These are phyloP conservation scores for Termitomyces sp. DNA, from an alignment of 768 basidiomycete species.

Conservation along the genomic window DNA sequence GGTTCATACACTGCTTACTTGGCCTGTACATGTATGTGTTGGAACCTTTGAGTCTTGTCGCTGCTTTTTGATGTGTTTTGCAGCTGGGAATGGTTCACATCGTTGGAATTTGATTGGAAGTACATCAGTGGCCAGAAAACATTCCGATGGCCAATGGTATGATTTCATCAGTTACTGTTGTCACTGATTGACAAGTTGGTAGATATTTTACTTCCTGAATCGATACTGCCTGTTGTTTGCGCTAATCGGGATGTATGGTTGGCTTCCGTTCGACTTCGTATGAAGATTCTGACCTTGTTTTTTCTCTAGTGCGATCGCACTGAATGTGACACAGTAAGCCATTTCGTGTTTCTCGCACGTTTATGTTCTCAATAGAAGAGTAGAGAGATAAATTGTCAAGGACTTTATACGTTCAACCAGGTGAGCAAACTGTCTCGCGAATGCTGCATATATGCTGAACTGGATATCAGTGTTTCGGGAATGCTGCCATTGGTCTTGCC, in stretches of 20 bases:
- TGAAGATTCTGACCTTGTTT: conserved; percentile 4
- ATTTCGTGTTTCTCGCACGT: neutral
- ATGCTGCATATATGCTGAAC: neutral
- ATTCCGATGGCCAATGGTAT: conserved; percentile 69
- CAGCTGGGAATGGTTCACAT: conserved; percentile 68
- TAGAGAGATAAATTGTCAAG: conserved; percentile 60
- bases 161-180: neutral
- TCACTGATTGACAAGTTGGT: neutral
- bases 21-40: conserved; percentile 55
- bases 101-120: conserved; percentile 63
- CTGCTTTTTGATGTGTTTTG: conserved; percentile 4
- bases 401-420: conserved; percentile 65
- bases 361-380: neutral
- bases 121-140: conserved; percentile 51
- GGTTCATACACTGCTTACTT: conserved; percentile 57
- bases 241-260: conserved; percentile 62
- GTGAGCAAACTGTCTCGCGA: conserved; percentile 20
- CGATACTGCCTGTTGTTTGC: conserved; percentile 65
- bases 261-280: neutral
- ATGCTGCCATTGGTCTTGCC: conserved; percentile 64
- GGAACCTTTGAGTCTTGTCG: neutral
- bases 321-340: conserved; percentile 53
- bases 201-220: conserved; percentile 70
- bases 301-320: conserved; percentile 51
- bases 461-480: conserved; percentile 44